Base-by-base conservation (phyloP, 345 rosid species). In the Eucalyptus brandiana region DNA sequence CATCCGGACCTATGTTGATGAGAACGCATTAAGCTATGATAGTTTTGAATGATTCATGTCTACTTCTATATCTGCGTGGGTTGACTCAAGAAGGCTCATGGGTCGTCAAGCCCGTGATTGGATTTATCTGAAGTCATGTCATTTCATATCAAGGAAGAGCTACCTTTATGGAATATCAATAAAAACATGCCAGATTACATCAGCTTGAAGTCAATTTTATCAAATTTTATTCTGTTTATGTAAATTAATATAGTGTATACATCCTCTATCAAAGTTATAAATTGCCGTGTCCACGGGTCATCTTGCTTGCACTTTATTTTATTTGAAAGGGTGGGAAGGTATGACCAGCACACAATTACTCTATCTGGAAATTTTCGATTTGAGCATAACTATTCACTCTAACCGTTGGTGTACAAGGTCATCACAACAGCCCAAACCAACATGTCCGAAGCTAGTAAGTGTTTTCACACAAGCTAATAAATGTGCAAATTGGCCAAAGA, bases 231-330 rank as follows among this genome's bases (percentile, higher is more conserved):
- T 12, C 21, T 76, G 5, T 76, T 26, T 76, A 44, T 2, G 2
- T 12, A 76, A 76, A 26, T 37, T 10, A 6, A 34, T 23, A 0
- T 37, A 37, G 47, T 21, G 30, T 21, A 76, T 21, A 12, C 21
- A 76, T 21, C 30, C 1, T 11, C 85, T 9, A 18, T 9, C 12
- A 40, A 34, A 3, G 13, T 72, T 37, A 18, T 3, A 18, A 34
- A 34, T 9, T 34, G 2, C 19, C 5, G 0, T 34, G 40, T 9
- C 14, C 34, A 18, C 10, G 2, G 2, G 1, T 19, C 2, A 34
- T 2, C 44, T 34, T 37, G 23, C 32, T 62, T 62, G 69, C 69
- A 62, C 34, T 62, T 62, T 2, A 30, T 28, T 62, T 62, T 62
- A 28, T 62, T 30, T 18, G 81, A 34, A 9, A 17, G 42, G 26